Base-by-base conservation (phyloP, 2,329 filamentous ascomycete species). In the Lasiodiplodia sp. region DNA sequence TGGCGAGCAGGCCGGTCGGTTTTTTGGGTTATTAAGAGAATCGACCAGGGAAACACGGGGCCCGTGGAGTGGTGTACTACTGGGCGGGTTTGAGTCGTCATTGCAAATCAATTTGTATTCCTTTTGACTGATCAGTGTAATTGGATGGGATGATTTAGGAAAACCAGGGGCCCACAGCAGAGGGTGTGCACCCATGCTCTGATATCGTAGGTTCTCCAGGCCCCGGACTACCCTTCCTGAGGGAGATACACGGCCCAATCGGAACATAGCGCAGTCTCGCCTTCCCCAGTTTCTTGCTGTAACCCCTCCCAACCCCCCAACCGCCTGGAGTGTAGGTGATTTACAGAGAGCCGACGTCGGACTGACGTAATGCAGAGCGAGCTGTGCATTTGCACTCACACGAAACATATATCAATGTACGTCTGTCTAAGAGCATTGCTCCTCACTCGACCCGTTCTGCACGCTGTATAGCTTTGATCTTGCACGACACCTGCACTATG, bases 281-380 rank as follows among this genome's bases (percentile, higher is more conserved):
- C 5, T 62, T 49, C 57, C 23, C 38, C 57, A 49, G 57, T 62
- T 58, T 62, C 57, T 49, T 31, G 23, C 23, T 49, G 38, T 62
- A 38, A 2, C 28, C 28, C 28, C 28, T 28, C 25, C 37, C 38
- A 31, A 28, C 37, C 21, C 57, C 21, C 14, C 21, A 28, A 3
- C 7, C 57, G 11, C 23, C 21, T n/a, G 21, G n/a, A 16, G 28
- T n/a, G 21, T 31, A 65, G 23, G 49, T 21, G 47, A 47, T 47
- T 47, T 18, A 21, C 44, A 47, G 21, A 14, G 40, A n/a, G n/a
- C 44, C 31, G 60, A 53, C 47, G 47, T 53, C 47, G 47, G 60
- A 40, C 60, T 37, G 47, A 65, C 60, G 34, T 53, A 65, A 38
- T 40, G 25, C 8, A 7, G 37, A 11, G 25, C 21, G 4, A 44